Conservation (phyloP, 495 filamentous ascomycete genomes). For the Mycothermus thermophilus region DNA sequence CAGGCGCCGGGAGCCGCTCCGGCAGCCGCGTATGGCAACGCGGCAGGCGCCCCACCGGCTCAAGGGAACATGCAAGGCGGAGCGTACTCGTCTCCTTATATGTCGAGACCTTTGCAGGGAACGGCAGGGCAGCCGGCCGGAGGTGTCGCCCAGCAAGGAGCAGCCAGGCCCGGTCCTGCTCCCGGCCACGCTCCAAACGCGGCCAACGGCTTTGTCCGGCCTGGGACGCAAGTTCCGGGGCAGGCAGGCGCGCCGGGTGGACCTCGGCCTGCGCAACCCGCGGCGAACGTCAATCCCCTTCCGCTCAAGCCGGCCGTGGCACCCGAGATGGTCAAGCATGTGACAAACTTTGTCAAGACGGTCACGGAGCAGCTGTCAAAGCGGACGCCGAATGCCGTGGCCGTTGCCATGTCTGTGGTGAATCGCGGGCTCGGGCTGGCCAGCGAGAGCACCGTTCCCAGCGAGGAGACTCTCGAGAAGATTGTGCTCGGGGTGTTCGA, state of each 20-base stretch:
- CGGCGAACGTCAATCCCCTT: conserved; percentile 1
- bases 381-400: conserved; percentile 8
- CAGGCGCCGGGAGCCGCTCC: conserved; percentile 23
- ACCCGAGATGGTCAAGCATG: conserved; percentile 12
- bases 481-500: conserved; percentile 20
- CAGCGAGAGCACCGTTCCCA: conserved; percentile 11
- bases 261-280: conserved; percentile 6
- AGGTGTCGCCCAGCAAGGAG: conserved; percentile 7
- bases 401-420: conserved; percentile 22
- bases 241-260: conserved; percentile 1
- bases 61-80: conserved; percentile 20
- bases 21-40: conserved; percentile 19
- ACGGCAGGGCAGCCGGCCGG: conserved; percentile 5
- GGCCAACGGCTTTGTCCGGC: conserved; percentile 14
- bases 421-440: conserved; percentile 21
- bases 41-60: conserved; percentile 16
- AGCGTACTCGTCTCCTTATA: conserved; percentile 33
- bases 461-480: conserved; percentile 15
- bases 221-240: neutral
- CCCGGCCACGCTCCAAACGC: conserved; percentile 2
- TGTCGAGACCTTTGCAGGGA: conserved; percentile 20
- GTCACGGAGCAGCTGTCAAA: conserved; percentile 15
- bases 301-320: conserved; percentile 17
- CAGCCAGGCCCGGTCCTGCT: conserved; percentile 8
- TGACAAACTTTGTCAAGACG: conserved; percentile 19